Evolutionary conservation across 2,329 filamentous ascomycete species (phyloP).

Genomic region (Fusarium sp.): DNA sequence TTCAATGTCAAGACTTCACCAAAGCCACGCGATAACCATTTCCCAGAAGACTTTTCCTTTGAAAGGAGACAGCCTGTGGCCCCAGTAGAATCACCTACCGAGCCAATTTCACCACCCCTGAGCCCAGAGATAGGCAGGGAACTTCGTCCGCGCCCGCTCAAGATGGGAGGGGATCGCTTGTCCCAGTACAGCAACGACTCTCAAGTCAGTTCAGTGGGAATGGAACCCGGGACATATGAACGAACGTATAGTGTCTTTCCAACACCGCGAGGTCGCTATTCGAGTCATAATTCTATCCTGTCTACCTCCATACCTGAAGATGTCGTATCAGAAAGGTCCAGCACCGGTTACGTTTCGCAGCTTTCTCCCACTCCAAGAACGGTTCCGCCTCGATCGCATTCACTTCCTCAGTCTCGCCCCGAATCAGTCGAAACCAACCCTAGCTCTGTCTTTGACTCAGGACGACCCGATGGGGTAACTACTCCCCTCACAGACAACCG

Average conservation of each 20-base stretch:
- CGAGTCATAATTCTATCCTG: constrained; percentile 40
- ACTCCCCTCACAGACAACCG: constrained; percentile 42
- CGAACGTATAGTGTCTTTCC: constrained; percentile 45
- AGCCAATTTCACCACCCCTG: constrained; percentile 41
- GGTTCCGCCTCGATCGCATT: constrained; percentile 33
- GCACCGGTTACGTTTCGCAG: constrained; percentile 33
- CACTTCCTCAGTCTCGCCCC: constrained; percentile 41
- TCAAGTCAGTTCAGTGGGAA: constrained; percentile 37
- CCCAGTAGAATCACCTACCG: constrained; percentile 38
- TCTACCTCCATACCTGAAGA: constrained; percentile 48
- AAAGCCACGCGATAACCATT: constrained; percentile 34
- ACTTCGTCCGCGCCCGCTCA: constrained; percentile 40
- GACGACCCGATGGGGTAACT: constrained; percentile 35
- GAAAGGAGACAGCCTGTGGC: constrained; percentile 45
- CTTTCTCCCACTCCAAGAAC: constrained; percentile 28
- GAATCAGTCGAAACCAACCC: constrained; percentile 44
- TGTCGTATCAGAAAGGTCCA: constrained; percentile 38
- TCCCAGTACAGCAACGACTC: constrained; percentile 43
- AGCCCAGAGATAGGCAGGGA: constrained; percentile 38
- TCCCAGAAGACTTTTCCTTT: constrained; percentile 41
- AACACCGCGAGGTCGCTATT: constrained; percentile 39
- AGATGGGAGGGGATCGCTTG: constrained; percentile 33
- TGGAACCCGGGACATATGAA: constrained; percentile 37
- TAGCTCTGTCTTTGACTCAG: constrained; percentile 44
- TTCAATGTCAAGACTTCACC: constrained; percentile 39